A percentile compares a stretch with the other conserved stretches of the same genome.
Evolutionary conservation across 1,139 yeast species (phyloP).

Genomic region (Candida sanyaensis): DNA sequence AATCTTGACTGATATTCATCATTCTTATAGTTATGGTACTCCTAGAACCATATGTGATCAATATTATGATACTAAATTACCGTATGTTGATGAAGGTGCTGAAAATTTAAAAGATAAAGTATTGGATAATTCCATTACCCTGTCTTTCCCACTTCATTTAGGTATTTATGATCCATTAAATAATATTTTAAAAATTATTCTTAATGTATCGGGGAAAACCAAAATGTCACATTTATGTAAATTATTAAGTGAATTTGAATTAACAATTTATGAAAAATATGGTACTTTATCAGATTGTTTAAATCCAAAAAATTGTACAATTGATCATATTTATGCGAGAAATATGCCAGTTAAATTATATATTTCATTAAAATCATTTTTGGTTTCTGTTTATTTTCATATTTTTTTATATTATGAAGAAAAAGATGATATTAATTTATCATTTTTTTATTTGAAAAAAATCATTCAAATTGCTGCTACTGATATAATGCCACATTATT

Average conservation of each 20-base stretch:
- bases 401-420: conserved; percentile 43
- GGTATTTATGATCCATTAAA: conserved; percentile 12
- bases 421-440: conserved; percentile 22
- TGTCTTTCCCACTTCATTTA: conserved; percentile 11
- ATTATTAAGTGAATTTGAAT: conserved; percentile 23
- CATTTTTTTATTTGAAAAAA: conserved; percentile 40
- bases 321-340: conserved; percentile 19
- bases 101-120: conserved; percentile 22
- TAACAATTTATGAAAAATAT: conserved; percentile 16
- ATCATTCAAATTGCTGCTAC: conserved; percentile 28
- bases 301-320: conserved; percentile 16
- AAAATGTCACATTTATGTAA: conserved; percentile 26
- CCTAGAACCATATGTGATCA: conserved; percentile 23
- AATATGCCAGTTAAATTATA: conserved; percentile 29
- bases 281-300: conserved; percentile 26
- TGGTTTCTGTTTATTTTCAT: conserved; percentile 37
- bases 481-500: conserved; percentile 44
- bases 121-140: conserved; percentile 25
- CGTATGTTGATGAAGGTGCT: conserved; percentile 25
- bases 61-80: conserved; percentile 29
- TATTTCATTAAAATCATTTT: conserved; percentile 32
- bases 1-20: conserved; percentile 26
- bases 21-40: conserved; percentile 31
- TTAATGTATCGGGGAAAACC: conserved; percentile 23
- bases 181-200: conserved; percentile 18